phyloP scores from a whole-genome alignment of 805 yeast genomes.

The Priceomyces castillae region DNA sequence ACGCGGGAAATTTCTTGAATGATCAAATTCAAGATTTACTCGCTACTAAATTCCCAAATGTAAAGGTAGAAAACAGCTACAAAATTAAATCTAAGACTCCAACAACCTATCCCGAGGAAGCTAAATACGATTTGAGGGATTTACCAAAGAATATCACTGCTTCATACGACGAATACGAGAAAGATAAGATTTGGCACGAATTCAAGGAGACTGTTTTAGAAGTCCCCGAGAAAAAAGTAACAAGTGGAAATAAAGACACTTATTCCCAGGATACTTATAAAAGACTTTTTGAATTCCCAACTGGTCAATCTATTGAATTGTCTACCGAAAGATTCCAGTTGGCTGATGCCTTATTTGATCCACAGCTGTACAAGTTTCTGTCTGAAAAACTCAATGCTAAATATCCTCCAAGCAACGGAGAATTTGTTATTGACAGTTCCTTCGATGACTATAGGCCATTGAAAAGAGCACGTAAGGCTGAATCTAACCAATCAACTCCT shows the following conservation, averaged over 20 bases:
- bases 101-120: constrained; percentile 30
- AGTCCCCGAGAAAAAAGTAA: constrained; percentile 44
- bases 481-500: constrained; percentile 31
- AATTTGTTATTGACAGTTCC: constrained; percentile 42
- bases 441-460: constrained; percentile 69
- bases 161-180: constrained; percentile 56
- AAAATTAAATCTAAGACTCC: constrained; percentile 47
- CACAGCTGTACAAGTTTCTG: constrained; percentile 42
- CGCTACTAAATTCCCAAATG: constrained; percentile 21
- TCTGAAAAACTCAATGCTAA: constrained; percentile 18
- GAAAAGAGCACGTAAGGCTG: constrained; percentile 53
- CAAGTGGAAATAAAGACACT: constrained; percentile 22
- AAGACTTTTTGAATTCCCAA: constrained; percentile 69
- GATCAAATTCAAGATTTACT: constrained; percentile 49
- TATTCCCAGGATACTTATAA: constrained; percentile 27
- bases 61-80: constrained; percentile 40
- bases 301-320: constrained; percentile 65
- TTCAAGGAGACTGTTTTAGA: constrained; percentile 71
- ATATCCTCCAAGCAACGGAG: constrained; percentile 51
- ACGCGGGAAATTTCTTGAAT: constrained; percentile 68
- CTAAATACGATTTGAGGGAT: constrained; percentile 20
- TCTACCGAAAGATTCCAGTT: constrained; percentile 58
- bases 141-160: constrained; percentile 36
- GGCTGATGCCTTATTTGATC: constrained; percentile 73
- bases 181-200: constrained; percentile 58